These are phyloP conservation scores for Termitomyces eurrhizus DNA, from an alignment of 768 basidiomycete species.

Conservation along the genomic window DNA sequence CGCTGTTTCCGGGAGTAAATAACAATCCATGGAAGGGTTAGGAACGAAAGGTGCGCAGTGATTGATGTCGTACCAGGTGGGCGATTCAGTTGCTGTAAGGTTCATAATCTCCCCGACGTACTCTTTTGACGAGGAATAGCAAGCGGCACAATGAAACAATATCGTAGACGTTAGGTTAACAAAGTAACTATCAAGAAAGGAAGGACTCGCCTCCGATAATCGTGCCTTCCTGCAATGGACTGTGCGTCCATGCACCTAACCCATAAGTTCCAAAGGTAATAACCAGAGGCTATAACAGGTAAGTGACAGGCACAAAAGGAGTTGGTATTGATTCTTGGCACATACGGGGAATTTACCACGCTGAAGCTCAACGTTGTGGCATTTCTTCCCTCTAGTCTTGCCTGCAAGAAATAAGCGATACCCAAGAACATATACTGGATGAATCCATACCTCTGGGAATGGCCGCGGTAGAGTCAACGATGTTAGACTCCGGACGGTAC, in stretches of 20 bases:
- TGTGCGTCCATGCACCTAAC: conserved; percentile 43
- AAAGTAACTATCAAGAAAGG: neutral
- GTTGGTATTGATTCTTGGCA: neutral
- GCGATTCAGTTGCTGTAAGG: neutral
- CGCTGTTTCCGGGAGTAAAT: neutral
- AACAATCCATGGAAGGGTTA: neutral
- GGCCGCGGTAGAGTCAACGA: neutral
- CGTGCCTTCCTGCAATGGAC: conserved; percentile 7
- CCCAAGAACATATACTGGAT: neutral
- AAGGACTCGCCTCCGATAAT: conserved; percentile 23
- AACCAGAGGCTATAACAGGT: conserved; percentile 25
- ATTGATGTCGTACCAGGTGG: conserved; percentile 1
- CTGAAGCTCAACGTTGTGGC: conserved; percentile 19
- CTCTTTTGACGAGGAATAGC: conserved; percentile 23
- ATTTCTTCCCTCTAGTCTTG: conserved; percentile 9
- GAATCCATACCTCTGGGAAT: conserved; percentile 13
- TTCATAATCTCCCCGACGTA: conserved; percentile 34
- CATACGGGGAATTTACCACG: conserved; percentile 18
- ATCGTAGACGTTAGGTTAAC: neutral
- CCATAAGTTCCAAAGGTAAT: conserved; percentile 35
- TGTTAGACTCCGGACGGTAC: neutral
- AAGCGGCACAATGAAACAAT: neutral
- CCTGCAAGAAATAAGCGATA: conserved; percentile 10
- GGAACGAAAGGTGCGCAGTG: neutral
- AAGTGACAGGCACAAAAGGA: neutral